Percentiles rank a stretch among this genome's conserved stretches.
Evolutionary conservation across 257 asterid species (phyloP).

Genomic region (Nicotiana paniculata): DNA sequence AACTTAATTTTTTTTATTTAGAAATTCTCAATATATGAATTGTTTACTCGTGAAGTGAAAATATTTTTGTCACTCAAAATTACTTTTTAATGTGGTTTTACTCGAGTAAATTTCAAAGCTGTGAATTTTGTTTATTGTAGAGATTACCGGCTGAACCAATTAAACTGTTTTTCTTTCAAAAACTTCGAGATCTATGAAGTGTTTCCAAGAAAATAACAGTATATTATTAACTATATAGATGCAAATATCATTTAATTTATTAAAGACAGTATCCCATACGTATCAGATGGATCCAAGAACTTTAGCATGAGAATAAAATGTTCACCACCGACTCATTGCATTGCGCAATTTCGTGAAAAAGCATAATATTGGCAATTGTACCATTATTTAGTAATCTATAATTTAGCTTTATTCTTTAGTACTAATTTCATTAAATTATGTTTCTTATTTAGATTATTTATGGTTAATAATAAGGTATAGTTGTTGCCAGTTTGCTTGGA

Average conservation of each 20-base stretch:
- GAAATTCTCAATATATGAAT: neutral
- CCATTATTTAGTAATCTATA: neutral
- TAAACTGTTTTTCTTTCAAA: too few relatives aligned
- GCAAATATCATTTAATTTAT: neutral
- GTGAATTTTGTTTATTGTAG: too few relatives aligned
- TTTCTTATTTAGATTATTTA: neutral
- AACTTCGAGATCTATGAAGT: neutral
- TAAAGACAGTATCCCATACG: too few relatives aligned
- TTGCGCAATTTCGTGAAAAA: neutral
- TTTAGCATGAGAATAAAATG: neutral
- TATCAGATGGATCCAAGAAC: neutral
- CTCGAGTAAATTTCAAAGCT: too few relatives aligned
- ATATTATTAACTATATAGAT: neutral
- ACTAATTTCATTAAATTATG: neutral
- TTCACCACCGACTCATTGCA: neutral
- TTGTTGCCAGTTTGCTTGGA: conserved; percentile 33
- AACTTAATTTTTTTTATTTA: neutral
- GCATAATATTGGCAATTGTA: neutral
- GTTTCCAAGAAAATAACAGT: neutral
- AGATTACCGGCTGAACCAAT: too few relatives aligned
- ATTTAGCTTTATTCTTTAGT: neutral
- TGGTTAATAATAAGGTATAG: conserved; percentile 15
- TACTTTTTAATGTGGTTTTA: neutral
- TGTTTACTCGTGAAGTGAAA: too few relatives aligned
- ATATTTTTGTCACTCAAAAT: neutral